Percentiles rank a stretch among this genome's conserved stretches.
These are phyloP conservation scores for Somion occarium DNA, from an alignment of 1,284 basidiomycete genomes.

Conservation along the genomic window DNA sequence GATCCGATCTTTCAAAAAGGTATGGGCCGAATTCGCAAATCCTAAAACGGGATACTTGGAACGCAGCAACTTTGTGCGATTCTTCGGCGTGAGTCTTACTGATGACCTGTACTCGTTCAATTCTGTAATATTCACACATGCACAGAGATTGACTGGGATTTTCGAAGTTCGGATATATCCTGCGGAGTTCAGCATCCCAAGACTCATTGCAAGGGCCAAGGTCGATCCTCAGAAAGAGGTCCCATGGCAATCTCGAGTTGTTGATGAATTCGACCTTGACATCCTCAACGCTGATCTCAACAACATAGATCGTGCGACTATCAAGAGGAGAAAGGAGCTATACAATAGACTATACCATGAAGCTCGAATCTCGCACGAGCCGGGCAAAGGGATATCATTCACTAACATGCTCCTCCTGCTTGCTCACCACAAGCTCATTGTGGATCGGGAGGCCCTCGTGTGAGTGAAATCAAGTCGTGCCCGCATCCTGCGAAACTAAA, in stretches of 20 bases:
- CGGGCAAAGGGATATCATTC: slow-evolving; percentile 84
- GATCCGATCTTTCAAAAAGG: slow-evolving; percentile 91
- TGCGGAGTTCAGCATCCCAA: slow-evolving; percentile 54
- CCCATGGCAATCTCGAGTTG: slow-evolving; percentile 19
- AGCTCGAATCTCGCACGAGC: slow-evolving; percentile 70
- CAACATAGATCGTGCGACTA: slow-evolving; percentile 58
- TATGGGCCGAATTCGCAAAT: slow-evolving; percentile 86
- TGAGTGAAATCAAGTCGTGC: slow-evolving; percentile 34
- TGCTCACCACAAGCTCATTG: slow-evolving; percentile 90
- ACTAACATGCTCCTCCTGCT: slow-evolving; percentile 86
- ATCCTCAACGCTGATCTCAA: slow-evolving; percentile 58
- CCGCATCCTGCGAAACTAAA: slow-evolving; percentile 2
- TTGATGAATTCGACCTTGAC: slow-evolving; percentile 58
- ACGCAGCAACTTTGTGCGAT: slow-evolving; percentile 67
- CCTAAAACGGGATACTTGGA: slow-evolving; percentile 78
- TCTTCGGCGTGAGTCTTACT: slow-evolving; percentile 67
- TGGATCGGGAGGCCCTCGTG: slow-evolving; percentile 86
- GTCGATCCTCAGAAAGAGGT: slow-evolving; percentile 11
- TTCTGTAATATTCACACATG: neutral
- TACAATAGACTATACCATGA: slow-evolving; percentile 84
- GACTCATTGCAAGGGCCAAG: slow-evolving; percentile 49
- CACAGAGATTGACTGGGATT: slow-evolving; percentile 70
- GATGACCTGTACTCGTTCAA: slow-evolving; percentile 9
- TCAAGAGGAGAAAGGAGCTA: slow-evolving; percentile 62
- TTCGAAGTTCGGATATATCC: slow-evolving; percentile 88